Base-by-base conservation (phyloP, 352 stramenopile species). In the Phytophthora syringae region DNA sequence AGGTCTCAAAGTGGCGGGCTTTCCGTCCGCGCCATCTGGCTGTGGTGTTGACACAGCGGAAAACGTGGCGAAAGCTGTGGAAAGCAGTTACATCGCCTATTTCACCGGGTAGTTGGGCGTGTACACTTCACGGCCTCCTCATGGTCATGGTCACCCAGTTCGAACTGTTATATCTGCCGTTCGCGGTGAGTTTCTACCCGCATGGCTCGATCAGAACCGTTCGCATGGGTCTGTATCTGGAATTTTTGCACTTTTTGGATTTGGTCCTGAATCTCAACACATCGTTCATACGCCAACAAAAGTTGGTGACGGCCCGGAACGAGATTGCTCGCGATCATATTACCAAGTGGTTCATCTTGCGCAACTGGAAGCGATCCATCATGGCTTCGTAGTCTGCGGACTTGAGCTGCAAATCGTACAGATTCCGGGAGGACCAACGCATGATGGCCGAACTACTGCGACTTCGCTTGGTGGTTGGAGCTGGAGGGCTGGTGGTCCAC, bases 321-420 rank as follows among this genome's bases (percentile, higher is more conserved):
- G 16, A 37, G 47, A 50, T 77, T 10, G 25, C 67, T 2, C 25
- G 51, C 16, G 37, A 52, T 22, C 32, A 55, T 22, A 21, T 57
- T 0, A 42, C 40, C 11, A 20, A 24, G 12, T 58, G 47, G 28
- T 75, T 59, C 12, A 58, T 28, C 5, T 28, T 36, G 2, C 57
- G 75, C 21, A 36, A 15, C 50, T 78, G 20, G 73, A 87, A 67
- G 56, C 77, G 20, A 42, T 72, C 22, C 39, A 78, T 24, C 44
- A 70, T 45, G 67, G 37, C 48, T 21, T 65, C 47, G 25, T 59
- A 65, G 12, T 47, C 18, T 7, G 45, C 48, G 5, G 45, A 30
- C 21, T 58, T 65, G 20, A 45, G 20, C 36, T 58, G 51, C 13
- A 58, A 15, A 7, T 58, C 51, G 51, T 58, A 58, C 36, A 58